phyloP scores from a whole-genome alignment of 2,329 filamentous ascomycete genomes.

The Cryphonectria parasitica region DNA sequence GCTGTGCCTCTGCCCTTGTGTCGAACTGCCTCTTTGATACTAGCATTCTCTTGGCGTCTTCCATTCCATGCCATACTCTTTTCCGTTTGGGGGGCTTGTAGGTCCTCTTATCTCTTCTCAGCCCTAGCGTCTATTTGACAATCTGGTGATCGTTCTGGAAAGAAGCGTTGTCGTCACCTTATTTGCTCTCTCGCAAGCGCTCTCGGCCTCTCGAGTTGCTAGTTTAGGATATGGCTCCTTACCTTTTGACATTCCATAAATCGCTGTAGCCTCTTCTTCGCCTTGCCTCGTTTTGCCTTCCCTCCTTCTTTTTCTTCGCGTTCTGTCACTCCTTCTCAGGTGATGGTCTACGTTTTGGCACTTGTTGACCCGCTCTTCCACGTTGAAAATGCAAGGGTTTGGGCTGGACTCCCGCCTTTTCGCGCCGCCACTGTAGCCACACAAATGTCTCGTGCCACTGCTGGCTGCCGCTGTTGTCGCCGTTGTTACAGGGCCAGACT shows the following conservation, averaged over 20 bases:
- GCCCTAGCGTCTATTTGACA: neutral
- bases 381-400: neutral
- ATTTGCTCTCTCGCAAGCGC: neutral
- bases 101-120: slow-evolving; percentile 8
- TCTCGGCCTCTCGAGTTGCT: neutral
- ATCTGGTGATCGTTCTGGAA: neutral
- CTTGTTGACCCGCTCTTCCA: neutral
- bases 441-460: neutral
- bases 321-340: neutral
- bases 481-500: neutral
- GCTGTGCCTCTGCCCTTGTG: slow-evolving; percentile 1
- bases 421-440: neutral
- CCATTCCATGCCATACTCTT: neutral
- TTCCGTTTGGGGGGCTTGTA: neutral
- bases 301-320: too few species aligned
- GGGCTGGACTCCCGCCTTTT: neutral
- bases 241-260: neutral
- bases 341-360: neutral
- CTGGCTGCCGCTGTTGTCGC: neutral
- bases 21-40: slow-evolving; percentile 11
- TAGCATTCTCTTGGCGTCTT: neutral
- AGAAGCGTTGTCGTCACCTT: neutral
- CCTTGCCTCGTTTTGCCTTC: neutral
- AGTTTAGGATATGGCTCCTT: neutral
- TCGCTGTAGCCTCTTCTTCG: neutral